Conservation (phyloP, 169 alveolate genomes). For the Babesia ovata region DNA sequence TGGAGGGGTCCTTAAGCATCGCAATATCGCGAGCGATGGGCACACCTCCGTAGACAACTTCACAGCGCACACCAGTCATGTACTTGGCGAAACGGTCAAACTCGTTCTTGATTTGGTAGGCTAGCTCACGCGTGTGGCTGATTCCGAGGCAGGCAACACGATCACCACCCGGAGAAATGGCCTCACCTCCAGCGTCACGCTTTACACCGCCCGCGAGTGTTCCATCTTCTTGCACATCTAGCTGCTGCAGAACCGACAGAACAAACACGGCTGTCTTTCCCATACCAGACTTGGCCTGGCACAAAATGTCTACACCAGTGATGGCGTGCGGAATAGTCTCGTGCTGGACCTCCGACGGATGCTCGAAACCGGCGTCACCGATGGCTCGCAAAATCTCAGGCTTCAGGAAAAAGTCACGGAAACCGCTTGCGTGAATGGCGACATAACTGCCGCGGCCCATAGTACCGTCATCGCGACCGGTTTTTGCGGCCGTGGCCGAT, state of each 20-base stretch:
- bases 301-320: conserved; percentile 95
- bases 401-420: conserved; percentile 95
- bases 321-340: conserved; percentile 98
- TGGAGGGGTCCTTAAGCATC: conserved; percentile 90
- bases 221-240: conserved; percentile 85
- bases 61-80: conserved; percentile 91
- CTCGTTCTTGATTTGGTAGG: conserved; percentile 98
- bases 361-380: conserved; percentile 98
- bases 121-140: conserved; percentile 99
- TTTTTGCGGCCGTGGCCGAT: conserved; percentile 66
- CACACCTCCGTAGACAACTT: conserved; percentile 98
- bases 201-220: conserved; percentile 64
- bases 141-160: conserved; percentile 91
- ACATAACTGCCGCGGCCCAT: conserved; percentile 88
- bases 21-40: conserved; percentile 92
- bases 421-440: conserved; percentile 90
- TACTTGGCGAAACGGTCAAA: conserved; percentile 95
- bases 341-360: conserved; percentile 99
- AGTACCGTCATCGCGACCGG: conserved; percentile 71
- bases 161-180: conserved; percentile 54
- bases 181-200: conserved; percentile 57
- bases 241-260: conserved; percentile 94
- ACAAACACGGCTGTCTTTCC: conserved; percentile 99
- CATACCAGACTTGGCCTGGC: conserved; percentile 99
- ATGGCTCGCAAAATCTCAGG: conserved; percentile 96